Conservation (phyloP, 208 protist species). For the Trypanosoma scelopori region DNA sequence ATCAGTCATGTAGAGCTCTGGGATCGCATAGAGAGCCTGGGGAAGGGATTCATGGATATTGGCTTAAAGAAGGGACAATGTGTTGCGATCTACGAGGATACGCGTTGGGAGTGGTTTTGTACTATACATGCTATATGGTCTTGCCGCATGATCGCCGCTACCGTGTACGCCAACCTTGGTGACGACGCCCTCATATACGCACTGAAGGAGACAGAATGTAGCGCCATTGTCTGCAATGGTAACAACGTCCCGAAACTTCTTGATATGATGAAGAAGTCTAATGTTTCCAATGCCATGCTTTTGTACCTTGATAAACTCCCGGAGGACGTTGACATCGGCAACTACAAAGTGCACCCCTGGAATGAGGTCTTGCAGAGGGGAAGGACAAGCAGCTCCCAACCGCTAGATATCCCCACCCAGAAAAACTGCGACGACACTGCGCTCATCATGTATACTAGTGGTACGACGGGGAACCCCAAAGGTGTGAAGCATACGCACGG, state of each 20-base stretch:
- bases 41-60: constrained; percentile 51
- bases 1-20: constrained; percentile 60
- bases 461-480: constrained; percentile 90
- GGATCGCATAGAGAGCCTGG: constrained; percentile 52
- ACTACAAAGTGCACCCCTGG: constrained; percentile 51
- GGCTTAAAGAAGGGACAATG: constrained; percentile 46
- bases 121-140: constrained; percentile 69
- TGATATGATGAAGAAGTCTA: constrained; percentile 36
- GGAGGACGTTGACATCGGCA: constrained; percentile 26
- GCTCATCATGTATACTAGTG: constrained; percentile 92
- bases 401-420: constrained; percentile 34
- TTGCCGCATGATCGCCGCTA: constrained; percentile 59
- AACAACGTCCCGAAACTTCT: constrained; percentile 54
- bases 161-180: constrained; percentile 87
- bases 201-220: constrained; percentile 62
- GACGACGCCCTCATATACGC: constrained; percentile 79
- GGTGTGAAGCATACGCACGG: constrained; percentile 85
- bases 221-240: constrained; percentile 70
- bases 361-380: constrained; percentile 54
- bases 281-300: constrained; percentile 33
- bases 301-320: constrained; percentile 70
- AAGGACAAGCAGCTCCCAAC: constrained; percentile 22
- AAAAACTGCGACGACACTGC: constrained; percentile 51
- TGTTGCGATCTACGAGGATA: constrained; percentile 80
- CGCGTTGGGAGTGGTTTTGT: constrained; percentile 81